Evolutionary conservation across 208 protist species (phyloP).

Genomic region (Acanthamoeba triangularis): DNA sequence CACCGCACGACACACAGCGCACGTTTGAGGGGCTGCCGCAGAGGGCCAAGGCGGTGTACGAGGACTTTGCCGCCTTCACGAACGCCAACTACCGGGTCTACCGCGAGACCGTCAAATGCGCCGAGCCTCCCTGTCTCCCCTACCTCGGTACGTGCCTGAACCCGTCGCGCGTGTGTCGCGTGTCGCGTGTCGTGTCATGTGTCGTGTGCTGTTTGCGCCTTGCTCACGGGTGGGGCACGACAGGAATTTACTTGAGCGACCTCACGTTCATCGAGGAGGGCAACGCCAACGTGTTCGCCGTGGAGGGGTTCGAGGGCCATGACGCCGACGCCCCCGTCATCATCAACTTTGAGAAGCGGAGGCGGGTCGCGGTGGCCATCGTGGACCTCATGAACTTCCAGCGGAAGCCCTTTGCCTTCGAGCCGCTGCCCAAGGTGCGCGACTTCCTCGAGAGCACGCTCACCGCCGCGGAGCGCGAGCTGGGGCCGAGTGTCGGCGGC

Average conservation of each 20-base stretch:
- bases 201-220: neutral
- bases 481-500: too few relatives aligned
- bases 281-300: constrained; percentile 40
- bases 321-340: neutral
- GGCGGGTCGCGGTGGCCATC: constrained; percentile 62
- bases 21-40: constrained; percentile 29
- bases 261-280: constrained; percentile 79
- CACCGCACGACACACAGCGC: neutral
- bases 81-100: constrained; percentile 71
- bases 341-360: constrained; percentile 83
- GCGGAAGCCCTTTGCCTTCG: constrained; percentile 33
- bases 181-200: neutral
- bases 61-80: constrained; percentile 40
- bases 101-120: constrained; percentile 58
- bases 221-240: neutral
- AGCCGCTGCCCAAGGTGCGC: constrained; percentile 54
- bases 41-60: constrained; percentile 2
- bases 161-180: neutral
- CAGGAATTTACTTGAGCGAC: constrained; percentile 73
- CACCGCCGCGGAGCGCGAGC: neutral
- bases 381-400: constrained; percentile 73
- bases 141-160: constrained; percentile 60
- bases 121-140: constrained; percentile 80
- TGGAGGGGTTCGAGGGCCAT: neutral
- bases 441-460: neutral